These are phyloP conservation scores for Geotrichum bryndzae DNA, from an alignment of 1,139 yeast genomes.

Conservation along the genomic window DNA sequence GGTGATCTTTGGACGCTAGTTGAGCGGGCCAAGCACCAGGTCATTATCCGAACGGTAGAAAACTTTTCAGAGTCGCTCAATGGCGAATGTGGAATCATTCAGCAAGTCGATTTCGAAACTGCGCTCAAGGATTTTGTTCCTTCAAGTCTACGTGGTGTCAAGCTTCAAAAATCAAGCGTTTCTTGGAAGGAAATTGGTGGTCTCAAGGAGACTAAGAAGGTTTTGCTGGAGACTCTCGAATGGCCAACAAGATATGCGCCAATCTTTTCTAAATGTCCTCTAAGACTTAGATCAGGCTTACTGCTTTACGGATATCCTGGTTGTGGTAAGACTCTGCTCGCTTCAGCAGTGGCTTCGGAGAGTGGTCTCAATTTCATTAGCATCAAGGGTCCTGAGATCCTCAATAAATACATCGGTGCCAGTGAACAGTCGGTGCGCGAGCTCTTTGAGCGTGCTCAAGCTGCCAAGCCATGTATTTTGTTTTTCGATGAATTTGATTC, in stretches of 20 bases:
- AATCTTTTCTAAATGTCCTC: slow-evolving; percentile 79
- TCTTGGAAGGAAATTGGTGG: slow-evolving; percentile 93
- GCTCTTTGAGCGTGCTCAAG: slow-evolving; percentile 85
- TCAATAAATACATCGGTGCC: slow-evolving; percentile 95
- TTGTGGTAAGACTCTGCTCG: slow-evolving; percentile 90
- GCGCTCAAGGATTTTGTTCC: slow-evolving; percentile 72
- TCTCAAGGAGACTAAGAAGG: slow-evolving; percentile 62
- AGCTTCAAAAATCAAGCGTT: slow-evolving; percentile 68
- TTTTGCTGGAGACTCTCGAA: slow-evolving; percentile 79
- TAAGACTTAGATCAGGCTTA: slow-evolving; percentile 82
- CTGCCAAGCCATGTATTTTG: slow-evolving; percentile 88
- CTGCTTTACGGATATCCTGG: slow-evolving; percentile 94
- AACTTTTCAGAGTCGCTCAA: slow-evolving; percentile 12
- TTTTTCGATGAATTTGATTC: slow-evolving; percentile 97
- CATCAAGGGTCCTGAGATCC: slow-evolving; percentile 92
- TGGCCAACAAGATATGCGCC: slow-evolving; percentile 98
- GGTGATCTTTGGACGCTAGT: slow-evolving; percentile 67
- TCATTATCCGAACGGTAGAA: slow-evolving; percentile 23
- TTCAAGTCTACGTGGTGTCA: slow-evolving; percentile 77
- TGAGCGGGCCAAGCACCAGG: slow-evolving; percentile 66
- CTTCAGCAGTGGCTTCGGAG: slow-evolving; percentile 90
- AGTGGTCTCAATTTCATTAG: slow-evolving; percentile 92
- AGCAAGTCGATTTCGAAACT: slow-evolving; percentile 42
- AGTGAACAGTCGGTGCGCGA: slow-evolving; percentile 94
- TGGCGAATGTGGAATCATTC: slow-evolving; percentile 6